A percentile compares a stretch with the other conserved stretches of the same genome.
phyloP scores from a whole-genome alignment of 2,329 filamentous ascomycete genomes.

The Penicillium palitans region DNA sequence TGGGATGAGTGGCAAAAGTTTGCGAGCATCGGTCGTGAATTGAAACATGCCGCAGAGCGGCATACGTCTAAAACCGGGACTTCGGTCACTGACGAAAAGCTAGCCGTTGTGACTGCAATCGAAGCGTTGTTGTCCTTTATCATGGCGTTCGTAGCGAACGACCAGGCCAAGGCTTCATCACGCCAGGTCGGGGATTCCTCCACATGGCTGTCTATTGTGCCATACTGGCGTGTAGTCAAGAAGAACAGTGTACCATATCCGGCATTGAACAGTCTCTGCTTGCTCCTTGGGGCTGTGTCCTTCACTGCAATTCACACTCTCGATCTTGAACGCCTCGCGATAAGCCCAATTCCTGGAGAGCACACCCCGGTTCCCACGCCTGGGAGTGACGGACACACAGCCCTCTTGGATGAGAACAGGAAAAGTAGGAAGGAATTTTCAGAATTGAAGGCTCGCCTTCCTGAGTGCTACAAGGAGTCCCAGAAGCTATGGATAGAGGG shows the following conservation, averaged over 20 bases:
- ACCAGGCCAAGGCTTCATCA: slow-evolving; percentile 39
- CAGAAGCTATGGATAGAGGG: slow-evolving; percentile 48
- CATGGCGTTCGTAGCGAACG: slow-evolving; percentile 47
- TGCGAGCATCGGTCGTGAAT: slow-evolving; percentile 44
- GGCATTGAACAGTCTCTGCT: slow-evolving; percentile 46
- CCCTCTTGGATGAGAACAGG: slow-evolving; percentile 40
- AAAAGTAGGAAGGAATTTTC: slow-evolving; percentile 41
- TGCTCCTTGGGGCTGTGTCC: slow-evolving; percentile 49
- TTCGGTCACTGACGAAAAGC: slow-evolving; percentile 37
- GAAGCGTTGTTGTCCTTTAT: slow-evolving; percentile 52
- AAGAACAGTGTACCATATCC: slow-evolving; percentile 41
- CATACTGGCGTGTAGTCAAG: slow-evolving; percentile 49
- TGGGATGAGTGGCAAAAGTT: slow-evolving; percentile 46
- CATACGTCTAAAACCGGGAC: slow-evolving; percentile 34
- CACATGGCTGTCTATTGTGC: slow-evolving; percentile 50
- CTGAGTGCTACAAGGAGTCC: slow-evolving; percentile 44
- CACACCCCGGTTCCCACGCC: slow-evolving; percentile 44
- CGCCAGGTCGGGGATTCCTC: slow-evolving; percentile 43
- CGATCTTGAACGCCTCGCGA: slow-evolving; percentile 47
- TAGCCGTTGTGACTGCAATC: slow-evolving; percentile 42
- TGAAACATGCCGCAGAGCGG: slow-evolving; percentile 49
- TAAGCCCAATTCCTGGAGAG: slow-evolving; percentile 42
- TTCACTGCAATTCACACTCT: slow-evolving; percentile 48
- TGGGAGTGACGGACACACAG: slow-evolving; percentile 45
- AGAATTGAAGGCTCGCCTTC: slow-evolving; percentile 43